These are phyloP conservation scores for Saccharum spontaneum DNA, from an alignment of 176 grass and related monocot species.

Conservation along the genomic window DNA sequence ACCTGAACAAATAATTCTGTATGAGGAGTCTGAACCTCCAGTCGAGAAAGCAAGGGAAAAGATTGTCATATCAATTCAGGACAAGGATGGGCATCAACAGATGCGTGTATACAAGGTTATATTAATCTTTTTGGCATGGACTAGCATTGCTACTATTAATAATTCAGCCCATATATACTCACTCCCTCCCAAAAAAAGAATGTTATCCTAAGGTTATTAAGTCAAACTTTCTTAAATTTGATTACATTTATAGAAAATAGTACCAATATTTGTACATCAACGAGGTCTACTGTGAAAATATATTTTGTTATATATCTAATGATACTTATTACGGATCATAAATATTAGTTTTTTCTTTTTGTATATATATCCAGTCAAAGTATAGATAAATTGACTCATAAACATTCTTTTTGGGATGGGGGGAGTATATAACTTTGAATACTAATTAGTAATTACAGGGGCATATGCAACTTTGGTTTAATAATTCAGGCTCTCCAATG, in stretches of 20 bases:
- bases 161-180: neutral
- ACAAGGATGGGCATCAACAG: slow-evolving; percentile 59
- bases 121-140: neutral
- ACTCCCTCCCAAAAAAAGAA: neutral
- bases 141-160: neutral
- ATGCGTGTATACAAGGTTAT: slow-evolving; percentile 73
- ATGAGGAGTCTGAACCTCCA: slow-evolving; percentile 37
- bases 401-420: neutral
- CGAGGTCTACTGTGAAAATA: neutral
- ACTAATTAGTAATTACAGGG: neutral
- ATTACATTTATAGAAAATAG: neutral
- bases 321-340: neutral
- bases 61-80: slow-evolving; percentile 76
- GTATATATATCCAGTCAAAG: neutral
- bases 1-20: slow-evolving; percentile 48
- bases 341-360: neutral
- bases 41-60: slow-evolving; percentile 54
- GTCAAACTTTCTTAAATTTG: neutral
- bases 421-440: neutral
- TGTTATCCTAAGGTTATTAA: neutral
- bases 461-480: neutral
- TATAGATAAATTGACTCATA: neutral
- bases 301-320: neutral
- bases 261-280: neutral
- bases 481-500: neutral